Conservation (phyloP, 2,329 filamentous ascomycete species). For the Penicillium sclerotigenum region DNA sequence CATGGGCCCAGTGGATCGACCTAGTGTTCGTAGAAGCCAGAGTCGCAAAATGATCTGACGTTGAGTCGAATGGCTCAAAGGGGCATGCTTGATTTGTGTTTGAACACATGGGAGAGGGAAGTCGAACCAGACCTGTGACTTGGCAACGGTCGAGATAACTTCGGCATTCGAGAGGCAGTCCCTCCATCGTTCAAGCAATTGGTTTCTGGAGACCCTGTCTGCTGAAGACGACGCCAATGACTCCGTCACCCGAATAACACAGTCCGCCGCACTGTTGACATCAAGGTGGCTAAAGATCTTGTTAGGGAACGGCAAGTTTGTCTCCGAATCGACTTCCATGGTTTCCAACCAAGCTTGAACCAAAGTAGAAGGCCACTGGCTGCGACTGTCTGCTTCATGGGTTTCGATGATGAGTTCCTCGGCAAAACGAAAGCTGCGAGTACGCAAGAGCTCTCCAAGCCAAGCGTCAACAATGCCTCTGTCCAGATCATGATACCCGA, state of each 20-base stretch:
- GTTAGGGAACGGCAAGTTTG: slow-evolving; percentile 13
- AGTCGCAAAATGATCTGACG: slow-evolving; percentile 34
- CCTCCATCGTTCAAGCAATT: slow-evolving; percentile 33
- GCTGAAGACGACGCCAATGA: slow-evolving; percentile 22
- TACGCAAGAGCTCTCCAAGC: slow-evolving; percentile 29
- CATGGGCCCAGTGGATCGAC: slow-evolving; percentile 20
- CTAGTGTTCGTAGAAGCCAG: slow-evolving; percentile 32
- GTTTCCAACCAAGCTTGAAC: slow-evolving; percentile 28
- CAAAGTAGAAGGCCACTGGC: slow-evolving; percentile 27
- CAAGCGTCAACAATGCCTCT: slow-evolving; percentile 30
- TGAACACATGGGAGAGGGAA: slow-evolving; percentile 14
- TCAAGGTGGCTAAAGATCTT: slow-evolving; percentile 25
- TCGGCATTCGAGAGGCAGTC: slow-evolving; percentile 24
- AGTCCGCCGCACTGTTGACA: slow-evolving; percentile 24
- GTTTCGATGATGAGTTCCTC: slow-evolving; percentile 33
- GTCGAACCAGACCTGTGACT: slow-evolving; percentile 28
- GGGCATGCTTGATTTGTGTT: background rate
- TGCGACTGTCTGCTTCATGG: slow-evolving; percentile 14
- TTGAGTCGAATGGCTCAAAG: slow-evolving; percentile 10
- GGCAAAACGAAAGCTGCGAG: slow-evolving; percentile 22
- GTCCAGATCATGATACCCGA: slow-evolving; percentile 34
- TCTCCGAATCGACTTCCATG: slow-evolving; percentile 4
- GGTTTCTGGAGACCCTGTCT: slow-evolving; percentile 13
- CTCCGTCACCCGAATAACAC: slow-evolving; percentile 36
- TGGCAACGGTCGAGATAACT: slow-evolving; percentile 22